Evolutionary conservation across 129 eudicot species (phyloP), one percentile per base, ranked within the genome.

Genomic region (Erigeron canadensis): DNA sequence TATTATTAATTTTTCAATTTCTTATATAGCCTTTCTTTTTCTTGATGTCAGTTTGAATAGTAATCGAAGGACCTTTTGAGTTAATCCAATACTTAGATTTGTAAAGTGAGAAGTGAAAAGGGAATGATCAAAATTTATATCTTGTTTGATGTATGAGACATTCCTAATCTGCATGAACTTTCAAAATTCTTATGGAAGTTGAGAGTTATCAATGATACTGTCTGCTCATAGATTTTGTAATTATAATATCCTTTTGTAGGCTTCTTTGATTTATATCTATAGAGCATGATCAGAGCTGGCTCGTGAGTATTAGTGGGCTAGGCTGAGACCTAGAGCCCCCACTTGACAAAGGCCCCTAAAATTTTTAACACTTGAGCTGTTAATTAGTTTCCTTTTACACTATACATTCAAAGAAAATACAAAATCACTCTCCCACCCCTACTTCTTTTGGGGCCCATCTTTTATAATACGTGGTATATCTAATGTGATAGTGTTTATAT

Each of bases 171-270:
- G 55, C 6, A 11, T 13, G 6, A 48, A 13, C 55, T 0, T 4
- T 4, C 7, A 8, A 41, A 40, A 51, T 40, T 16, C 38, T 28
- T 41, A 40, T 5, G 54, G 19, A 65, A 15, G 56, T 18, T 41
- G 6, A 46, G n/a, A 54, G 39, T 54, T 39, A 17, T 37, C 21
- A 42, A 10, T 65, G 38, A 38, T 53, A 16, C 28, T 5, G 4
- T 6, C 37, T 69, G 63, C 60, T n/a, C n/a, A n/a, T 67, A 50
- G 73, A 47, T 50, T 50, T 6, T 51, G 39, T 34, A 50, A 51
- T 9, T 6, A 10, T 16, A 48, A 48, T 48, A 48, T 28, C 16
- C 13, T 12, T 10, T 16, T 48, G 55, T 6, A 48, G 17, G 3
- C 34, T 28, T 13, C 16, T 10, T 11, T n/a, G n/a, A n/a, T 48